Evolutionary conservation across 2,329 filamentous ascomycete species (phyloP).

Genomic region (Endoconidiophora laricicola): DNA sequence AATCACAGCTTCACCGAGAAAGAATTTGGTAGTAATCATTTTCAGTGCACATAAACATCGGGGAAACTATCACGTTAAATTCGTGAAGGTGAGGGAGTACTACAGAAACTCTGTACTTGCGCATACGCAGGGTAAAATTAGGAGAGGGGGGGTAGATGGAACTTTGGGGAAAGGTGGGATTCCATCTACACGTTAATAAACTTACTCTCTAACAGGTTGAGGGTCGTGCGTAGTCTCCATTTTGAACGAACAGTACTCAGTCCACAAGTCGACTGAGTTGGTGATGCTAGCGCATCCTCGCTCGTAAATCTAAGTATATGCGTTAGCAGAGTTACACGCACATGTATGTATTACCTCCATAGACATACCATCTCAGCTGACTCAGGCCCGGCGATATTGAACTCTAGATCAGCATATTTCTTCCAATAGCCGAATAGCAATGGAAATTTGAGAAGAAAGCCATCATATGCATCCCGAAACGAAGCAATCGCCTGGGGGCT

Average conservation of each 20-base stretch:
- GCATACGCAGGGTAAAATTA: conserved; percentile 19
- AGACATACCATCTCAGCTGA: conserved; percentile 75
- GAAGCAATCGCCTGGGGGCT: conserved; percentile 83
- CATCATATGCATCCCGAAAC: conserved; percentile 75
- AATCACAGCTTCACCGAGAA: no score
- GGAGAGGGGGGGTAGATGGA: conserved; percentile 16
- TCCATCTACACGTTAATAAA: conserved; percentile 40
- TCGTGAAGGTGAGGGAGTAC: conserved; percentile 22
- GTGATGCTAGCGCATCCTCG: conserved; percentile 84
- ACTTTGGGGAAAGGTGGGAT: conserved; percentile 24
- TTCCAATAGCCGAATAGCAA: conserved; percentile 98
- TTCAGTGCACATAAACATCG: not conserved
- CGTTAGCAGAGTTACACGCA: not conserved
- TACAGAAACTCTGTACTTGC: not conserved
- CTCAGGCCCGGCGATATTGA: conserved; percentile 90
- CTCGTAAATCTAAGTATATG: conserved; percentile 65
- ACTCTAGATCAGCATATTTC: conserved; percentile 95
- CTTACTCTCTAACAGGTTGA: conserved; percentile 99
- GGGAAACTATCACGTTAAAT: conserved; percentile 26
- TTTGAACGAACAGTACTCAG: conserved; percentile 94
- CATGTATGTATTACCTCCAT: not conserved
- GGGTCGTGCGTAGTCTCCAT: conserved; percentile 92
- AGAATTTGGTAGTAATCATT: no score
- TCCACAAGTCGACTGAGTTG: conserved; percentile 91
- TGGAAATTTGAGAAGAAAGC: conserved; percentile 86